Percentiles rank a stretch among this genome's conserved stretches.
Conservation (phyloP, 73 alveolate species). For the Tetrahymena elliotti region DNA sequence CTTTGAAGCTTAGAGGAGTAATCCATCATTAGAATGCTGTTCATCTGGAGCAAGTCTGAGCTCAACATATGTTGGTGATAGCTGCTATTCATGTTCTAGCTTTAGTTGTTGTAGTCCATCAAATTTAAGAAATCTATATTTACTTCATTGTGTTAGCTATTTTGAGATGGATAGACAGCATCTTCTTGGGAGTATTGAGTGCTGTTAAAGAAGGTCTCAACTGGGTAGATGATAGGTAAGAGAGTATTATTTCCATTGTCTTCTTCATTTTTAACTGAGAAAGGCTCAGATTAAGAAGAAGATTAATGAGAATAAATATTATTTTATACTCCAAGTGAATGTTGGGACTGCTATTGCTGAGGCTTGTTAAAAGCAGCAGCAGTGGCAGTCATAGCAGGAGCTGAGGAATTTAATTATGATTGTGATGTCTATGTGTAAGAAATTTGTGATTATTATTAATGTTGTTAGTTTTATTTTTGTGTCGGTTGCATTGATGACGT, state of each 20-base stretch:
- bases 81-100: neutral
- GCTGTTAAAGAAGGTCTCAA: neutral
- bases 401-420: neutral
- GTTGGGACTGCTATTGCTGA: neutral
- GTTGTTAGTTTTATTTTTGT: neutral
- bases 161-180: neutral
- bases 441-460: neutral
- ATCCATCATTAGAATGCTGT: neutral
- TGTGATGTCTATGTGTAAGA: neutral
- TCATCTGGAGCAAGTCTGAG: neutral
- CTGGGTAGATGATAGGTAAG: neutral
- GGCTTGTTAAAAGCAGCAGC: neutral
- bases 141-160: neutral
- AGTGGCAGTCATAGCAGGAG: neutral
- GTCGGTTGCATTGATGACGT: neutral
- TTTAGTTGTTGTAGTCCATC: neutral
- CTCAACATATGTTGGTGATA: neutral
- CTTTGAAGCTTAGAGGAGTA: neutral
- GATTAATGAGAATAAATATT: neutral
- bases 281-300: neutral
- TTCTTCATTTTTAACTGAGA: neutral
- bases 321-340: neutral
- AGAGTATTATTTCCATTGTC: neutral
- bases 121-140: neutral
- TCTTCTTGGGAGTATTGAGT: neutral